These are phyloP conservation scores for Microthyrium microscopicum DNA, from an alignment of 2,329 filamentous ascomycete genomes.

Conservation along the genomic window DNA sequence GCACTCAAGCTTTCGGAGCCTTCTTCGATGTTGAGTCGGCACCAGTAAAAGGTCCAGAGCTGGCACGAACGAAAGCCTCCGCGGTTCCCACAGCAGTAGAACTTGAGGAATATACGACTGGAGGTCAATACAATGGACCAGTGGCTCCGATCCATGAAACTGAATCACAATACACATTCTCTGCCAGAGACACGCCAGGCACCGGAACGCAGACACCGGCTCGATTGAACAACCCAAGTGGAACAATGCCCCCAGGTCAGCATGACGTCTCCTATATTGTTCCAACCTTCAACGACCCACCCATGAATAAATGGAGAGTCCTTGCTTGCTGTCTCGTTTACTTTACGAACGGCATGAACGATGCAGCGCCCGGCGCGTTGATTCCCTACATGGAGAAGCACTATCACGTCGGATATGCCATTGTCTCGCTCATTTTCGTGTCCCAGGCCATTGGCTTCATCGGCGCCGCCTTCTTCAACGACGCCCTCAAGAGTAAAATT, in stretches of 20 bases:
- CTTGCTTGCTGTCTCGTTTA: slow-evolving; percentile 47
- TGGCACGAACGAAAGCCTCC: slow-evolving; percentile 19
- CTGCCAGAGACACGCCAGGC: slow-evolving; percentile 5
- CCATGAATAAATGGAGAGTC: slow-evolving; percentile 56
- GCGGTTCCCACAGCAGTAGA: slow-evolving; percentile 17
- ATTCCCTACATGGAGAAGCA: slow-evolving; percentile 67
- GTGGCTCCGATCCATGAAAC: slow-evolving; percentile 9
- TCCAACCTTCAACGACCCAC: slow-evolving; percentile 38
- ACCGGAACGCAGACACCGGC: slow-evolving; percentile 9
- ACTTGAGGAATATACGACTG: slow-evolving; percentile 17
- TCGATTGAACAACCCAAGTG: slow-evolving; percentile 23
- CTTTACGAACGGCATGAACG: slow-evolving; percentile 55
- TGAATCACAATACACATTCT: slow-evolving; percentile 2
- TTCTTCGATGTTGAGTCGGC: slow-evolving; percentile 26
- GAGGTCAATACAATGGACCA: slow-evolving; percentile 13
- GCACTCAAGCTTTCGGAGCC: slow-evolving; percentile 20
- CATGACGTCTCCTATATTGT: slow-evolving; percentile 29
- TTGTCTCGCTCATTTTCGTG: slow-evolving; percentile 71
- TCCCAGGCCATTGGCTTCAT: slow-evolving; percentile 65
- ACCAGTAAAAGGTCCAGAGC: slow-evolving; percentile 18
- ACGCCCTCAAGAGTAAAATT: slow-evolving; percentile 42
- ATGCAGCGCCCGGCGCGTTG: slow-evolving; percentile 59
- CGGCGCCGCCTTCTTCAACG: slow-evolving; percentile 51
- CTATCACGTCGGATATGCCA: slow-evolving; percentile 59
- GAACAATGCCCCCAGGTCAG: slow-evolving; percentile 29